These are phyloP conservation scores for Lactarius trivialis DNA, from an alignment of 768 basidiomycete species.

Conservation along the genomic window DNA sequence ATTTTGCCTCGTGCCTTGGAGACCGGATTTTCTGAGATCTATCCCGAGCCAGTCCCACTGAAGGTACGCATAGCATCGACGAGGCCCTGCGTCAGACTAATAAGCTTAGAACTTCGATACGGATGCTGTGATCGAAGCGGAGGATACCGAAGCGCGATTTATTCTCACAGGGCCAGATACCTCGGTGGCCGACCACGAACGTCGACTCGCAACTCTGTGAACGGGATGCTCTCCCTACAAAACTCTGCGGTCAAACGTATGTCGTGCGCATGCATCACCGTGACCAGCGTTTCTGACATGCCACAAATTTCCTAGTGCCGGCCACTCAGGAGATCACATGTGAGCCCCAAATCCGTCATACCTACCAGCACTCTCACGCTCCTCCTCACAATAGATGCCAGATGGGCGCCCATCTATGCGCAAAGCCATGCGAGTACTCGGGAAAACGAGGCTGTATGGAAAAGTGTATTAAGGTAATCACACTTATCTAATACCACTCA, in stretches of 20 bases:
- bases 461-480: conserved; percentile 43
- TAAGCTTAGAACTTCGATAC: background rate
- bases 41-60: conserved; percentile 41
- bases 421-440: conserved; percentile 39
- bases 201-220: conserved; percentile 20
- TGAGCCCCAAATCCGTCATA: conserved; percentile 20
- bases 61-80: conserved; percentile 34
- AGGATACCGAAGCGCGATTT: background rate
- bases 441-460: conserved; percentile 45
- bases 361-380: background rate
- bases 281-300: background rate
- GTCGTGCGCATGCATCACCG: conserved; percentile 17
- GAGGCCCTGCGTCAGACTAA: background rate
- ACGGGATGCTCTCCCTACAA: conserved; percentile 27
- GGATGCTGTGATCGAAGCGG: background rate
- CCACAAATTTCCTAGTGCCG: conserved; percentile 40
- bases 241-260: conserved; percentile 42
- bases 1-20: conserved; percentile 43
- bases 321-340: conserved; percentile 52
- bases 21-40: conserved; percentile 40
- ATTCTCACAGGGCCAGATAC: background rate
- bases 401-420: conserved; percentile 41
- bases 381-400: conserved; percentile 43
- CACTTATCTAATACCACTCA: background rate
- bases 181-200: background rate